Conservation (phyloP, 176 grass and related monocot genomes). For the Oryza brachyantha region DNA sequence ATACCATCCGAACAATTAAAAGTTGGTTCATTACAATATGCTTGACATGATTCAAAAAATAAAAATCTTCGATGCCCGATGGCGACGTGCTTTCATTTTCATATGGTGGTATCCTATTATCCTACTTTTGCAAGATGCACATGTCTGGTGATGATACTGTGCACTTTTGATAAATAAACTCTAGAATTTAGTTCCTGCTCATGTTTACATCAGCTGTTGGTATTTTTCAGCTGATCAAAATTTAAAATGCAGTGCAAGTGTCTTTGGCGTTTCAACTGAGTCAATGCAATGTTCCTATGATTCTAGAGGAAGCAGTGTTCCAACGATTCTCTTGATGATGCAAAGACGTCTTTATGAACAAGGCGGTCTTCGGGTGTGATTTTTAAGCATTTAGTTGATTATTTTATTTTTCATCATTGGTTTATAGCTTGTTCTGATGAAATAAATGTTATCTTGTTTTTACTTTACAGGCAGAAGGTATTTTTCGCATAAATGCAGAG, state of each 20-base stretch:
- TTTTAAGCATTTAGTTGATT: neutral
- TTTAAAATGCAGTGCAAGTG: slow-evolving; percentile 59
- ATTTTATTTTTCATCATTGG: neutral
- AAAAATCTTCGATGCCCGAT: neutral
- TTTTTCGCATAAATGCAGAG: slow-evolving; percentile 77
- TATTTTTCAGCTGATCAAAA: slow-evolving; percentile 6
- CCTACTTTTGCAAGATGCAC: neutral
- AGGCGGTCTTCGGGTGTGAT: slow-evolving; percentile 58
- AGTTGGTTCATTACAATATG: slow-evolving; percentile 4
- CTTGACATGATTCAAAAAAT: neutral
- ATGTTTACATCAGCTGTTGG: slow-evolving; percentile 1
- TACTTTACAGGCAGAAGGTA: slow-evolving; percentile 68
- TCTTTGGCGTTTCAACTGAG: slow-evolving; percentile 79
- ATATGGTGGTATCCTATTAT: neutral
- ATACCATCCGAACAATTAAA: neutral
- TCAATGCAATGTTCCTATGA: slow-evolving; percentile 81
- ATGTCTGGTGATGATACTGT: neutral
- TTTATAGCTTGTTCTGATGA: slow-evolving; percentile 13
- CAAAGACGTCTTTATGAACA: slow-evolving; percentile 71
- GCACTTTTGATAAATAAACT: neutral
- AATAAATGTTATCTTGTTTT: neutral
- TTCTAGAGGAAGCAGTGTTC: slow-evolving; percentile 67
- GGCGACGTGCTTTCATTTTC: neutral
- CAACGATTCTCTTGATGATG: slow-evolving; percentile 74
- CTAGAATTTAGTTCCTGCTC: neutral